A percentile compares a stretch with the other conserved stretches of the same genome.
These are phyloP conservation scores for Suhomyces wounanorum DNA, from an alignment of 1,139 yeast genomes.

Conservation along the genomic window DNA sequence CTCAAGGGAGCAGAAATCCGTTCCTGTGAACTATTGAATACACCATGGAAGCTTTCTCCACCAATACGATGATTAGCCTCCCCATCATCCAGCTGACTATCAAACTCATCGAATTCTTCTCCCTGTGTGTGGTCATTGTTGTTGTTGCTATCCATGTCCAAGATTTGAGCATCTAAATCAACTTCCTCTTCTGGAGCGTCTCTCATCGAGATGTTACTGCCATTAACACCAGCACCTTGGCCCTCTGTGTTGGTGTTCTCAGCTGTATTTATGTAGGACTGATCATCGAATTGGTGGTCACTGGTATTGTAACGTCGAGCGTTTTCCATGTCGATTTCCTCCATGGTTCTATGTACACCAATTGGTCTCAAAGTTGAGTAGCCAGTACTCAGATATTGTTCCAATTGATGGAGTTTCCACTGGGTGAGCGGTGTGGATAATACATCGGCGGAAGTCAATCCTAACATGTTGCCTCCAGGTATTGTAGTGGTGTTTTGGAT, in stretches of 20 bases:
- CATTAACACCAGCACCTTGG: slow-evolving; percentile 12
- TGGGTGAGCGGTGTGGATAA: slow-evolving; percentile 32
- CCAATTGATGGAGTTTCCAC: slow-evolving; percentile 42
- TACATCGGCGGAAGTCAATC: slow-evolving; percentile 1
- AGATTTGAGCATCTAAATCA: slow-evolving; percentile 52
- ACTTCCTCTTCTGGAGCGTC: slow-evolving; percentile 19
- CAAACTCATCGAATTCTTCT: slow-evolving; percentile 15
- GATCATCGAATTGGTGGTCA: slow-evolving; percentile 18
- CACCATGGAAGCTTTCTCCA: slow-evolving; percentile 1
- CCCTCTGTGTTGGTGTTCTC: slow-evolving; percentile 19
- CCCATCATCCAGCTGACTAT: slow-evolving; percentile 13
- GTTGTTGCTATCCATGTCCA: slow-evolving; percentile 39
- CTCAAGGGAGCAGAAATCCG: slow-evolving; percentile 6
- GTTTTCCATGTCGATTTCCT: slow-evolving; percentile 38
- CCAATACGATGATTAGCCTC: slow-evolving; percentile 13
- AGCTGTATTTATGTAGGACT: slow-evolving; percentile 17
- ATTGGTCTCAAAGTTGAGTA: slow-evolving; percentile 52
- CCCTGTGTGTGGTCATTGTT: slow-evolving; percentile 16
- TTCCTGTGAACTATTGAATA: not conserved
- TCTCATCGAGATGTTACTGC: slow-evolving; percentile 12
- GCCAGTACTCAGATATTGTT: slow-evolving; percentile 49
- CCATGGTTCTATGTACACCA: slow-evolving; percentile 59
- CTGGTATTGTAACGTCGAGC: slow-evolving; percentile 18
- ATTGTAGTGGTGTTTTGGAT: slow-evolving; percentile 25
- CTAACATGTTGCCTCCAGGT: slow-evolving; percentile 11